Evolutionary conservation across 2,329 filamentous ascomycete genomes (phyloP), one percentile per base, ranked within the genome.

Genomic region (Fusarium austroafricanum): DNA sequence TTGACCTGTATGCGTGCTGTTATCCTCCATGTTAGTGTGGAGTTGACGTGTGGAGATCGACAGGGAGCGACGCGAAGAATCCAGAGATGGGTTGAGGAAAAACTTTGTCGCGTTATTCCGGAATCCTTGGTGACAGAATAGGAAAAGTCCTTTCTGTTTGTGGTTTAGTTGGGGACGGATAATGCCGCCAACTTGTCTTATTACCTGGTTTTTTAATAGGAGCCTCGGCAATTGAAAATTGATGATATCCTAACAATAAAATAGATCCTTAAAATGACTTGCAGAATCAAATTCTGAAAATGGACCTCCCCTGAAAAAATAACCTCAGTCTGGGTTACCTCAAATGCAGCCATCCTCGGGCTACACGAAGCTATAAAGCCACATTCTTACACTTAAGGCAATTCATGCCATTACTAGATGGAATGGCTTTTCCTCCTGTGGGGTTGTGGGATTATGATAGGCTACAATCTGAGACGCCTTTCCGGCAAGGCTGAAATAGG

Each of bases 1-100:
- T 54, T 65, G 75, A 77, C 62, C 78, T 78, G 63, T 81, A 78
- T 44, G 73, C 81, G 43, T 77, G 75, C 67, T 83, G 81, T 74
- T 80, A 77, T 67, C 73, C 82, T 67, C 73, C 83, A 70, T 70
- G 55, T 65, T 68, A 42, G 20, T 61, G 67, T 71, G 67, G 67
- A 70, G 67, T 71, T 70, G 67, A 65, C 26, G 59, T 60, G 67
- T 70, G 67, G 67, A 70, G 67, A 65, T 68, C 42, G 55, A 57
- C 67, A 70, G 63, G 56, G 59, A 68, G 52, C 33, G 55, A 70
- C 31, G 58, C 58, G 67, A 70, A 51, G 59, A 53, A 42, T 61
- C 40, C 50, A 53, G 61, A 20, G 46, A 56, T 64, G 23, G 38
- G n/a, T n/a, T 37, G 33, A 43, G 67, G 63, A 68, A 68, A 70